Conservation (phyloP, 805 yeast species). For the Candida ponderosae region DNA sequence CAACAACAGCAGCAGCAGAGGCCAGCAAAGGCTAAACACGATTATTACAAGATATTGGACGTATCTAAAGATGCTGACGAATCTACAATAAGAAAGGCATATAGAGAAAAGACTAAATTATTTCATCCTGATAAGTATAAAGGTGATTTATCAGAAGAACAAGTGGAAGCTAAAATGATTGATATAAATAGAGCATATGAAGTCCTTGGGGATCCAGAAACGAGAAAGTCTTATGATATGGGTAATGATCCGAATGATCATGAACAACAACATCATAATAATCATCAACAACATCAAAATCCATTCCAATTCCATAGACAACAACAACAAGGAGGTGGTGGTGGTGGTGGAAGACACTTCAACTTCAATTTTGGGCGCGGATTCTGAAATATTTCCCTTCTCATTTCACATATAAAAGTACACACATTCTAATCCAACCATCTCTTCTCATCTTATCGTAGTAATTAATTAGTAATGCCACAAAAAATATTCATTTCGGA, state of each 20-base stretch:
- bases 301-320: no score
- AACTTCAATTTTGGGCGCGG: no score
- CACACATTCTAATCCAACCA: no score
- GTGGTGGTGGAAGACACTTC: no score
- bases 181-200: constrained; percentile 92
- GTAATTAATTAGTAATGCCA: no score
- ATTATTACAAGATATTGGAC: constrained; percentile 75
- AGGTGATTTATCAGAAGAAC: constrained; percentile 55
- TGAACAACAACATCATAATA: constrained; percentile 3
- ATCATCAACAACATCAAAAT: background rate
- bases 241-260: constrained; percentile 47
- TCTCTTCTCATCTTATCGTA: no score
- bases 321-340: no score
- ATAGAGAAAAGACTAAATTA: constrained; percentile 67
- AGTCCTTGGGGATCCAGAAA: constrained; percentile 59
- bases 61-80: constrained; percentile 60
- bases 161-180: constrained; percentile 80
- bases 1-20: constrained; percentile 21
- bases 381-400: no score
- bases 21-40: constrained; percentile 37
- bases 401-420: no score
- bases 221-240: constrained; percentile 58
- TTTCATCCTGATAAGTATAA: constrained; percentile 91
- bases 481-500: no score
- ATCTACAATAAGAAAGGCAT: constrained; percentile 70